Conservation (phyloP, 2,329 filamentous ascomycete genomes). For the Cercospora citrullina region DNA sequence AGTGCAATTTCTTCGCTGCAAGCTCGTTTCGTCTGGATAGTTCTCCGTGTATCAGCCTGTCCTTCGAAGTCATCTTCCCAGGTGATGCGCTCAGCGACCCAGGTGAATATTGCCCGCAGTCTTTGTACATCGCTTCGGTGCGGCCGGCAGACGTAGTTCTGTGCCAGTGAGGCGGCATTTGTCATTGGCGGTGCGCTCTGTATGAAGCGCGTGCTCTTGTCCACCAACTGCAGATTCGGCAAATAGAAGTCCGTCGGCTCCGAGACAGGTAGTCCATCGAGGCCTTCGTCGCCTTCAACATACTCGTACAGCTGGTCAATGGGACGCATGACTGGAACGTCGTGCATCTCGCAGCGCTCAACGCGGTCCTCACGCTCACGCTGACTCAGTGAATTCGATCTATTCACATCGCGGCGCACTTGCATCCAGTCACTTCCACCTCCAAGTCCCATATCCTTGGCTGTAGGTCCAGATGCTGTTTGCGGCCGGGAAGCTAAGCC, state of each 20-base stretch:
- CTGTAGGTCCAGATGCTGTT: conserved; percentile 42
- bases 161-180: conserved; percentile 78
- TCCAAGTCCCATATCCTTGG: conserved; percentile 69
- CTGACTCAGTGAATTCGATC: conserved; percentile 87
- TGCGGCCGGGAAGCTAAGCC: conserved; percentile 40
- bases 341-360: conserved; percentile 92
- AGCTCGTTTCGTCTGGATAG: conserved; percentile 79
- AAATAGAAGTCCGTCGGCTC: conserved; percentile 78
- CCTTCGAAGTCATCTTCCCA: conserved; percentile 96
- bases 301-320: conserved; percentile 84
- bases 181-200: conserved; percentile 74
- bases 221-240: conserved; percentile 73
- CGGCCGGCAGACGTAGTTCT: conserved; percentile 88
- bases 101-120: conserved; percentile 91
- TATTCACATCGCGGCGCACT: conserved; percentile 90
- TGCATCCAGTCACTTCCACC: conserved; percentile 87
- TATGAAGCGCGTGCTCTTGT: conserved; percentile 93
- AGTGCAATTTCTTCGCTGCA: conserved; percentile 87
- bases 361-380: conserved; percentile 82
- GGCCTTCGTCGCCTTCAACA: conserved; percentile 85
- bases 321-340: conserved; percentile 82
- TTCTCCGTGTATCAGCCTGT: conserved; percentile 76
- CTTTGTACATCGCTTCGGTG: conserved; percentile 93
- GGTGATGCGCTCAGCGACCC: conserved; percentile 89
- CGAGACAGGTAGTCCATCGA: conserved; percentile 77